Percentiles rank a stretch among this genome's conserved stretches.
Conservation (phyloP, 495 filamentous ascomycete species). For the Podospora tetraspora region DNA sequence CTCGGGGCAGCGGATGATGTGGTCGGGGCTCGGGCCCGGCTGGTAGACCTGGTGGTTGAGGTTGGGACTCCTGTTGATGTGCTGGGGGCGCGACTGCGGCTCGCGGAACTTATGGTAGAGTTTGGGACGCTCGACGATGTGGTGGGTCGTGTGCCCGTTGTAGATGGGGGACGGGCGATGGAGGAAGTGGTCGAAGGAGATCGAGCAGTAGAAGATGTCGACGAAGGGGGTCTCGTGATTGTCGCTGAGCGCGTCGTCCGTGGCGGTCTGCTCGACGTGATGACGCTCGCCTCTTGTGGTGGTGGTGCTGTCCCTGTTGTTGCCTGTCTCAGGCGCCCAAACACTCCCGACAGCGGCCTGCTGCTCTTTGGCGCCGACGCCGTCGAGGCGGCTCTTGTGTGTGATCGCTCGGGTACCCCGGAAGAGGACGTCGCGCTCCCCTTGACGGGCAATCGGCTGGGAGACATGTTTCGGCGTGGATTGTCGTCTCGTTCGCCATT, state of each 20-base stretch:
- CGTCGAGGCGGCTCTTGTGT: slow-evolving; percentile 13
- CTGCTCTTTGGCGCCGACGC: slow-evolving; percentile 2
- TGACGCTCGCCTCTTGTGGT: not conserved
- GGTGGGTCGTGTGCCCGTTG: slow-evolving; percentile 20
- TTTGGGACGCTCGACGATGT: slow-evolving; percentile 19
- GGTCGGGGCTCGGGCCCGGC: not conserved
- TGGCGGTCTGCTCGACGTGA: slow-evolving; percentile 4
- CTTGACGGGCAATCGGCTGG: slow-evolving; percentile 46
- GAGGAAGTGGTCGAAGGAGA: slow-evolving; percentile 23
- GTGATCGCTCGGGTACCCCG: slow-evolving; percentile 14
- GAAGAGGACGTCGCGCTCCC: slow-evolving; percentile 20
- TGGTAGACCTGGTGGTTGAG: not conserved
- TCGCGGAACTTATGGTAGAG: not conserved
- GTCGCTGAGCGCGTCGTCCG: slow-evolving; percentile 5
- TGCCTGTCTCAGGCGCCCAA: slow-evolving; percentile 5
- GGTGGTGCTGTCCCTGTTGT: not conserved
- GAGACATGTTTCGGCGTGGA: slow-evolving; percentile 31
- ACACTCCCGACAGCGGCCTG: slow-evolving; percentile 16
- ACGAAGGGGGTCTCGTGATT: slow-evolving; percentile 5
- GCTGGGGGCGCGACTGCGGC: not conserved
- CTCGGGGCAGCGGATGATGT: not conserved
- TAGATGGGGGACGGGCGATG: slow-evolving; percentile 10
- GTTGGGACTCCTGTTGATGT: slow-evolving; percentile 3
- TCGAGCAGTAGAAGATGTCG: slow-evolving; percentile 16
- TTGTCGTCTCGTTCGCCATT: slow-evolving; percentile 12